Evolutionary conservation across 306 rosid species (phyloP), one percentile per base, ranked within the genome.

Genomic region (Cyclanthera cordifolia): DNA sequence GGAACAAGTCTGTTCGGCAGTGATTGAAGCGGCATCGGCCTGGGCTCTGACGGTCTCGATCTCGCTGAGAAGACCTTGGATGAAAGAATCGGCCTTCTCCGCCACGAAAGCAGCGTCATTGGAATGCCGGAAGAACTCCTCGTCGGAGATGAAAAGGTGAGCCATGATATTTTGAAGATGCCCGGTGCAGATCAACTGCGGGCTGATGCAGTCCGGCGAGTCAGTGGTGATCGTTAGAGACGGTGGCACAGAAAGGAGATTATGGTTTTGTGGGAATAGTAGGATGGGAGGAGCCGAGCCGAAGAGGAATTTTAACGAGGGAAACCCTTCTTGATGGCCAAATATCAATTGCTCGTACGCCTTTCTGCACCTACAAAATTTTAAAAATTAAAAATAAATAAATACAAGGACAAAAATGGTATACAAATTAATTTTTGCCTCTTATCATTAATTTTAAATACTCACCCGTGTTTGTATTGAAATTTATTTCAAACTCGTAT

Each of bases 1-100:
- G 11, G 95, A 84, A 73, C 99, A 93, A 69, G 88, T 90, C 78
- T 93, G 99, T 75, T 93, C 99, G 53, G 95, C 99, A 71, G 95
- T 90, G 37, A 90, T 90, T 71, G 85, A 79, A 28, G 91, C 79
- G 13, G 95, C 99, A 27, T 93, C 96, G 1, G 87, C 81, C 52
- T 82, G 82, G 19, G 99, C 99, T 70, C 80, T 80, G 51, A 87
- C 79, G 48, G 94, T 88, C 73, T 93, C 91, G 76, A 93, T 90
- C 74, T 93, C 94, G 16, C 79, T 80, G 72, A 74, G 78, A 24
- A 93, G 88, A 71, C 84, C 82, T 3, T 87, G 84, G 73, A 93
- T 88, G 86, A 70, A 88, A 19, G 87, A 80, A 72, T 90, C 99
- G 58, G 96, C 99, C 81, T 81, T 88, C 37, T 85, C 88, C 43